These are phyloP conservation scores for Fusarium sp. DNA, from an alignment of 2,329 filamentous ascomycete genomes.

Conservation along the genomic window DNA sequence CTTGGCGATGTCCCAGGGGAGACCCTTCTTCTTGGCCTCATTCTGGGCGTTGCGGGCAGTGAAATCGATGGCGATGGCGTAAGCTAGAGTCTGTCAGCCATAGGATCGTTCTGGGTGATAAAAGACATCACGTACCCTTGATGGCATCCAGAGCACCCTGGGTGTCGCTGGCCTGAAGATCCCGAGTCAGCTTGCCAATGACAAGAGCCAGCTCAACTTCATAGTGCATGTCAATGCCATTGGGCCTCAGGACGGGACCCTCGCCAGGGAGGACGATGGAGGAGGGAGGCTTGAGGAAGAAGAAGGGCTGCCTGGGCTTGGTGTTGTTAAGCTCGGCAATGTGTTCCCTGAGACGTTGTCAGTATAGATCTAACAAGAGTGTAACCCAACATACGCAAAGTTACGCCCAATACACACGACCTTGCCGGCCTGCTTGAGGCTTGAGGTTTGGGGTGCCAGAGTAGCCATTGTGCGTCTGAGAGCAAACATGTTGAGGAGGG, in stretches of 20 bases:
- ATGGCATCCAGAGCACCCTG: conserved; percentile 83
- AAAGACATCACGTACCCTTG: conserved; percentile 64
- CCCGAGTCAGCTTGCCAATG: conserved; percentile 81
- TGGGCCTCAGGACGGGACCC: conserved; percentile 83
- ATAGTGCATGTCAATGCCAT: conserved; percentile 87
- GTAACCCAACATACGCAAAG: conserved; percentile 75
- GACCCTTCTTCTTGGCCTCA: conserved; percentile 92
- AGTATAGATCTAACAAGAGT: conserved; percentile 9
- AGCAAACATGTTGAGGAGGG: conserved; percentile 47
- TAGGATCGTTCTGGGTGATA: background rate
- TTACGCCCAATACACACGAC: conserved; percentile 95
- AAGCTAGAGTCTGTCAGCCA: conserved; percentile 62
- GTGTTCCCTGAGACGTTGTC: conserved; percentile 72
- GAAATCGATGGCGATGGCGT: conserved; percentile 95
- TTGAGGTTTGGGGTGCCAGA: conserved; percentile 53
- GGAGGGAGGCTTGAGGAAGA: conserved; percentile 95
- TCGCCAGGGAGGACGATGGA: conserved; percentile 82
- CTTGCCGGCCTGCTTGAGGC: conserved; percentile 68
- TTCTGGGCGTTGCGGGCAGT: conserved; percentile 95
- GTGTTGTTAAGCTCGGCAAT: conserved; percentile 89
- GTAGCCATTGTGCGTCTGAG: conserved; percentile 52
- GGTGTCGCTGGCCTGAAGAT: conserved; percentile 78
- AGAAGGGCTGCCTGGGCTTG: conserved; percentile 94
- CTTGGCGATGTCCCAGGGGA: conserved; percentile 96
- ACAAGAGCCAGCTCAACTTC: conserved; percentile 94